A percentile compares a stretch with the other conserved stretches of the same genome.
phyloP scores from a whole-genome alignment of 805 yeast genomes.

The Lachancea cidri region DNA sequence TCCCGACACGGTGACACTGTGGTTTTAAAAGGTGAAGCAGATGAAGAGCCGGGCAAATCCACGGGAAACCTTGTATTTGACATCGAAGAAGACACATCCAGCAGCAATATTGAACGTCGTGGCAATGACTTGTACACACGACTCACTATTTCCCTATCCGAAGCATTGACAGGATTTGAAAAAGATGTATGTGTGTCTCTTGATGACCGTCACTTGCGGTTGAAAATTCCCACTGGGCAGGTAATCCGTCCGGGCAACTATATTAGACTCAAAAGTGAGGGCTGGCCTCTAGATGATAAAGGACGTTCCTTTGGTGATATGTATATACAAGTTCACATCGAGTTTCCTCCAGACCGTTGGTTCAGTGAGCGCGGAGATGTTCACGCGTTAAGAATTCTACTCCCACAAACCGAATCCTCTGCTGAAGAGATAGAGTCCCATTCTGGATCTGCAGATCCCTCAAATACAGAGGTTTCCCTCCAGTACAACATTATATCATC shows the following conservation, averaged over 20 bases:
- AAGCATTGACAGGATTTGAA: conserved; percentile 79
- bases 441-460: conserved; percentile 15
- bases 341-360: conserved; percentile 85
- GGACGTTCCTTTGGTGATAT: conserved; percentile 54
- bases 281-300: conserved; percentile 65
- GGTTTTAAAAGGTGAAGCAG: conserved; percentile 64
- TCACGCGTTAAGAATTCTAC: conserved; percentile 45
- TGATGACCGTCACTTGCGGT: conserved; percentile 68
- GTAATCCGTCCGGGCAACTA: conserved; percentile 75
- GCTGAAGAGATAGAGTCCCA: conserved; percentile 3
- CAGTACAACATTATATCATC: conserved; percentile 21
- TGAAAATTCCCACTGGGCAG: conserved; percentile 69
- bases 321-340: conserved; percentile 63
- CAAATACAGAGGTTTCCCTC: conserved; percentile 29
- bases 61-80: conserved; percentile 76
- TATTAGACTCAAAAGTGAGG: conserved; percentile 62
- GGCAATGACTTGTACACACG: conserved; percentile 61
- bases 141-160: conserved; percentile 61
- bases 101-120: conserved; percentile 48
- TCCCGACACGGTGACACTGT: conserved; percentile 57
- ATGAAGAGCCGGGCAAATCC: conserved; percentile 62
- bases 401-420: conserved; percentile 37
- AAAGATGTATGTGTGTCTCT: conserved; percentile 61
- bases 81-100: conserved; percentile 43
- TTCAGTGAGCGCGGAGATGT: conserved; percentile 67